Percentiles rank a stretch among this genome's conserved stretches.
phyloP scores from a whole-genome alignment of 1,284 basidiomycete genomes.

The Sporisorium reilianum region DNA sequence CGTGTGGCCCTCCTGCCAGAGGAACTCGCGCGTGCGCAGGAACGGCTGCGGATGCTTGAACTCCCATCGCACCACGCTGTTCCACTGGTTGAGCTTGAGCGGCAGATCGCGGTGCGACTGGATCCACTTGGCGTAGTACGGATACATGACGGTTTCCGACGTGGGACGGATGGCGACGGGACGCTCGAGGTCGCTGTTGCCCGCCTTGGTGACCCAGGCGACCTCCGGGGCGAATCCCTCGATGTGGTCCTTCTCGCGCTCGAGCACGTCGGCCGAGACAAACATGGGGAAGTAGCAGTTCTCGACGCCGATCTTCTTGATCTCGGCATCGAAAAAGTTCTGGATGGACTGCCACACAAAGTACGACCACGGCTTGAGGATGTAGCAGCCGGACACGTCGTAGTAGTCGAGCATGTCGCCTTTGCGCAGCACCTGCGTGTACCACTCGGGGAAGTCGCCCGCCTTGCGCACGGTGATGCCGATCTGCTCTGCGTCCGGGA shows the following conservation, averaged over 20 bases:
- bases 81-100: constrained; percentile 98
- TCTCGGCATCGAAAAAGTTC: constrained; percentile 73
- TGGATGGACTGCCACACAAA: constrained; percentile 97
- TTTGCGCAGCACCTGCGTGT: constrained; percentile 87
- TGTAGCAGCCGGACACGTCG: constrained; percentile 97
- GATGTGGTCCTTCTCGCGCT: constrained; percentile 98
- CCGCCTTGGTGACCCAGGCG: constrained; percentile 97
- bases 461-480: constrained; percentile 68
- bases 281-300: constrained; percentile 99
- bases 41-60: constrained; percentile 99
- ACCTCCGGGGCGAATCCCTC: constrained; percentile 99
- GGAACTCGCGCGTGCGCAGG: constrained; percentile 97
- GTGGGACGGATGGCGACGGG: constrained; percentile 98
- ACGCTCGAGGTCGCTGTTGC: constrained; percentile 92
- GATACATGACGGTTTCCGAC: constrained; percentile 98
- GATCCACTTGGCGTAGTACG: constrained; percentile 97
- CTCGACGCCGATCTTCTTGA: constrained; percentile 94
- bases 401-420: constrained; percentile 99
- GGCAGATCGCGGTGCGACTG: constrained; percentile 96
- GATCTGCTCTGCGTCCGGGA: constrained; percentile 66
- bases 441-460: constrained; percentile 68
- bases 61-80: constrained; percentile 98
- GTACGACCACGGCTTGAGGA: constrained; percentile 97
- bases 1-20: constrained; percentile 99
- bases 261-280: constrained; percentile 89